These are phyloP conservation scores for Cucurbita maxima DNA, from an alignment of 306 rosid species.

Conservation along the genomic window DNA sequence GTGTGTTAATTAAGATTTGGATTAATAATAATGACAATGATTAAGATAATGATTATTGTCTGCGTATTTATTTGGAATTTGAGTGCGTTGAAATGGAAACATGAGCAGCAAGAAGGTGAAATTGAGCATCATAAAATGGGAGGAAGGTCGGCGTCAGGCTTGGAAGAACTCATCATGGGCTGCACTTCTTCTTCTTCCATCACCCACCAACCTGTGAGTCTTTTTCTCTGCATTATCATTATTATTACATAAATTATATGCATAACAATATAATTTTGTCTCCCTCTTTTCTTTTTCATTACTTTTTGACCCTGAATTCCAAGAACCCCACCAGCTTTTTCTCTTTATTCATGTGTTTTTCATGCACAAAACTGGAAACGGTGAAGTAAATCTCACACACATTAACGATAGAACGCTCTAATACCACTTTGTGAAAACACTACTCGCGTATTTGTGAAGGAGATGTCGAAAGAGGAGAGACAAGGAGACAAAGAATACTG, in stretches of 20 bases:
- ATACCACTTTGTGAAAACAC: too few relatives aligned
- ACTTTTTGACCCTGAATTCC: constrained; percentile 56
- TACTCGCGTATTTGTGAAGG: too few relatives aligned
- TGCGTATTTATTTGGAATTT: not conserved
- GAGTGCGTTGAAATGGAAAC: not conserved
- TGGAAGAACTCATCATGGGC: constrained; percentile 98
- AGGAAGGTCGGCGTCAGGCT: constrained; percentile 85
- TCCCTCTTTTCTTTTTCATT: not conserved
- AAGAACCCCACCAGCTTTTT: constrained; percentile 15
- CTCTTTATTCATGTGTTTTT: not conserved
- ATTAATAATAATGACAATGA: not conserved
- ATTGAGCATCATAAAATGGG: constrained; percentile 64
- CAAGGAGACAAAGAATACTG: too few relatives aligned
- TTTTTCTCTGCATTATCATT: not conserved
- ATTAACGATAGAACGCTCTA: too few relatives aligned
- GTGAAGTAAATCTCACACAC: too few relatives aligned
- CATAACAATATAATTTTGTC: not conserved
- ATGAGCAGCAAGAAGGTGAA: constrained; percentile 17
- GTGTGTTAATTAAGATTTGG: too few relatives aligned
- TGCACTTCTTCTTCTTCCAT: constrained; percentile 82
- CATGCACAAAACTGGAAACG: constrained; percentile 4
- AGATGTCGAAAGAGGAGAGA: too few relatives aligned
- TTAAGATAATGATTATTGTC: constrained; percentile 2
- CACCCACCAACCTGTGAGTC: constrained; percentile 46
- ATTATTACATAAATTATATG: too few relatives aligned